Evolutionary conservation across 2,329 filamentous ascomycete genomes (phyloP).

Genomic region (Botrytis fabae): DNA sequence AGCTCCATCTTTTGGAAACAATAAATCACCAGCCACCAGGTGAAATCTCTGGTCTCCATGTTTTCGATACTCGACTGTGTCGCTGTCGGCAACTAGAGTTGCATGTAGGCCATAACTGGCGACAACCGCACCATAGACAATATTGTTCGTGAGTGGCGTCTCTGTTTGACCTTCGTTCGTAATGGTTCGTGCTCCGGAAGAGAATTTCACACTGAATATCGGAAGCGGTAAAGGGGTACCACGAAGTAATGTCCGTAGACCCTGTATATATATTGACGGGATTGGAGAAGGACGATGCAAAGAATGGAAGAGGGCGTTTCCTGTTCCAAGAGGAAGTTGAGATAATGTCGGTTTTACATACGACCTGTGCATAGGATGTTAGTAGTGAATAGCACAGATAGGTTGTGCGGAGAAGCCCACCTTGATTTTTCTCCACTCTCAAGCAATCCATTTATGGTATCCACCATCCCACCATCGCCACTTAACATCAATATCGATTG

Average conservation of each 20-base stretch:
- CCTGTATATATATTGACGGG: constrained; percentile 45
- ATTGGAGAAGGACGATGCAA: constrained; percentile 51
- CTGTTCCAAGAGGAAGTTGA: constrained; percentile 63
- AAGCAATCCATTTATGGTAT: constrained; percentile 71
- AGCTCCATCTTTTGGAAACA: constrained; percentile 55
- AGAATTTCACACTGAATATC: constrained; percentile 62
- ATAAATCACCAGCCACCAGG: constrained; percentile 76
- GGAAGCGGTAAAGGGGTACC: constrained; percentile 59
- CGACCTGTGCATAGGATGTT: constrained; percentile 23
- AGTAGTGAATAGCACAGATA: constrained; percentile 30
- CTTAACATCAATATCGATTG: constrained; percentile 76
- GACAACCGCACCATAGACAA: constrained; percentile 75
- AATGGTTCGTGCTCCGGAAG: constrained; percentile 52
- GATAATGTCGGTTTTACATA: constrained; percentile 48
- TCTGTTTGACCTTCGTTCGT: constrained; percentile 40
- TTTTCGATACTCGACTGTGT: constrained; percentile 76
- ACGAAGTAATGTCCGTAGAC: constrained; percentile 59
- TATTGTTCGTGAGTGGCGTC: constrained; percentile 32
- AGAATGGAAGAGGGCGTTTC: constrained; percentile 65
- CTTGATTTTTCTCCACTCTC: constrained; percentile 29
- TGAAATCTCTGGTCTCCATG: constrained; percentile 77
- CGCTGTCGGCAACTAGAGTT: constrained; percentile 84
- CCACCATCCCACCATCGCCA: constrained; percentile 83
- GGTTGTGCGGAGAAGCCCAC: constrained; percentile 26
- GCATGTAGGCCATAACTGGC: constrained; percentile 90